Base-by-base conservation (phyloP, 129 eudicot genomes). In the Arctium minus region DNA sequence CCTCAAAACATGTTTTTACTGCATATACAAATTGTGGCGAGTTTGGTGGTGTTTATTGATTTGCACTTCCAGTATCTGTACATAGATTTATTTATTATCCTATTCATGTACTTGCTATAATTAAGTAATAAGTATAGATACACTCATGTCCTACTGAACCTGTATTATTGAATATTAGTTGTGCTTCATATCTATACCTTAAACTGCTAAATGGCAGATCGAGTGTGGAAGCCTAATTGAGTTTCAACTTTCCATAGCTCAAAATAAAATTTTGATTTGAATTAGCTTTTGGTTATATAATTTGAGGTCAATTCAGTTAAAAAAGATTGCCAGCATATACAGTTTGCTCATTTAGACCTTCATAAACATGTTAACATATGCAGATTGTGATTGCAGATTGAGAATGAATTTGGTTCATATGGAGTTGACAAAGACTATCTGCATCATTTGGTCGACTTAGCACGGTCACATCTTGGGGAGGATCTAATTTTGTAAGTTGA, bases 381-480 rank as follows among this genome's bases (percentile, higher is more conserved):
- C 60, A 69, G 15, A 53, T 82, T 82, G 46, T 60, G 40, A 31
- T 80, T 79, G 77, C 96, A 95, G 98, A 88, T 95, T 42, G 98
- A 95, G 88, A 95, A 95, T 87, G 97, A 95, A 83, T 95, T 85
- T 73, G 98, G 98, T 79, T 95, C 98, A 13, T 95, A 91, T 62
- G 97, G 93, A 75, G 91, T 89, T 74, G 98, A 92, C 69, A 88
- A 92, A 86, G 85, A 90, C 13, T 95, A 95, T 89, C 88, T 95
- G 81, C 97, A 86, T 84, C 93, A 91, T 88, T 78, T 92, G 83
- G 94, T 95, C 78, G 80, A 77, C 80, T 74, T 92, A 85, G 97
- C 98, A 18, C 85, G 94, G 48, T 73, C 80, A 68, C 98, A 95
- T 88, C 98, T 95, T 12, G 97, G 97, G 44, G 90, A 91, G 39